phyloP scores from a whole-genome alignment of 257 asterid species.

The Nicotiana attenuata region DNA sequence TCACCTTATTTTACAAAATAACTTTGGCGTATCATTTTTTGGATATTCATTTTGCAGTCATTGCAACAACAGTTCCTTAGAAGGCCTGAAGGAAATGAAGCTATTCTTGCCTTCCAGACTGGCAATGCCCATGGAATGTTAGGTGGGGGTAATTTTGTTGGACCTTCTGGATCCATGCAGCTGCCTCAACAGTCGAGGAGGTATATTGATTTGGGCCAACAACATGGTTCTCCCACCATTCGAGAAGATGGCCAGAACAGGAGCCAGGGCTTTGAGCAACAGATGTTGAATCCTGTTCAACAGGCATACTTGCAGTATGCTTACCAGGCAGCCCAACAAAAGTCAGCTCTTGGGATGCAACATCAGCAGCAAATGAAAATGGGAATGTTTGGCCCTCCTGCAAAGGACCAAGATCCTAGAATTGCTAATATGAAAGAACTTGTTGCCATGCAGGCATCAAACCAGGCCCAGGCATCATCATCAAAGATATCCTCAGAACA shows the following conservation, averaged over 20 bases:
- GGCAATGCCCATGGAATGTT: slow-evolving; percentile 59
- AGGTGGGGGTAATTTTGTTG: slow-evolving; percentile 58
- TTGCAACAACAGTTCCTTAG: slow-evolving; percentile 72
- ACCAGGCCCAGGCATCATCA: slow-evolving; percentile 60
- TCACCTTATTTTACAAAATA: background rate
- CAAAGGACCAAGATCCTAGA: slow-evolving; percentile 73
- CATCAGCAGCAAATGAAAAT: slow-evolving; percentile 75
- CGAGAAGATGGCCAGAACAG: slow-evolving; percentile 68
- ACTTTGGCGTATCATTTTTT: background rate
- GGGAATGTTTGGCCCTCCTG: slow-evolving; percentile 56
- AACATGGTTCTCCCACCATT: slow-evolving; percentile 55
- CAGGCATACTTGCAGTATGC: slow-evolving; percentile 86
- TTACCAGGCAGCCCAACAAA: slow-evolving; percentile 73
- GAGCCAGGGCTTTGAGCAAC: slow-evolving; percentile 82
- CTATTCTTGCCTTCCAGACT: slow-evolving; percentile 69
- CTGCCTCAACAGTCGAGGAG: slow-evolving; percentile 73
- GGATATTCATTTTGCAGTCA: slow-evolving; percentile 36
- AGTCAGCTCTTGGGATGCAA: slow-evolving; percentile 60
- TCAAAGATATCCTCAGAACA: slow-evolving; percentile 70
- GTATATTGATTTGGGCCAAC: slow-evolving; percentile 68
- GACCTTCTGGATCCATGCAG: slow-evolving; percentile 67
- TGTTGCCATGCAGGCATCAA: slow-evolving; percentile 52
- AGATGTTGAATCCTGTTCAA: slow-evolving; percentile 60
- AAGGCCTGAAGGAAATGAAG: slow-evolving; percentile 84
- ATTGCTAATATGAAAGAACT: slow-evolving; percentile 57